Conservation (phyloP, 148 eudicot genomes). For the Cornus controversa region DNA sequence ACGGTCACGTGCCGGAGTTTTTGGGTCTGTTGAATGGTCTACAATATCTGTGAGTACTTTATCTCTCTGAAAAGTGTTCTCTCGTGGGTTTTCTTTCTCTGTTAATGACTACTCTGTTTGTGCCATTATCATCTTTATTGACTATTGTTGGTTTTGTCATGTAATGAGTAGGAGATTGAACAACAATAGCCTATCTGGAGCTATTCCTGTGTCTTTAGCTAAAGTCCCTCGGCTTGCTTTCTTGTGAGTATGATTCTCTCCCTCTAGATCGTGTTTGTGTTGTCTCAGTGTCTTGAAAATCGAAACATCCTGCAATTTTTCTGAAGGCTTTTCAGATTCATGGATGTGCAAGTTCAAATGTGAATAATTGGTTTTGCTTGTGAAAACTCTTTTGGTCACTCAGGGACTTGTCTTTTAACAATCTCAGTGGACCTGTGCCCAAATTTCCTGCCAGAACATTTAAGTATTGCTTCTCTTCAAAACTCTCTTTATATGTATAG, state of each 20-base stretch:
- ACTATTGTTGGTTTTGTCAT: constrained; percentile 34
- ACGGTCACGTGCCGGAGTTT: constrained; percentile 62
- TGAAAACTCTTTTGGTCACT: constrained; percentile 14
- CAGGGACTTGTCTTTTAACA: constrained; percentile 97
- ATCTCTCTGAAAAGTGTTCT: constrained; percentile 9
- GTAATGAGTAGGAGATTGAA: constrained; percentile 75
- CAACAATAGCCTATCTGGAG: constrained; percentile 60
- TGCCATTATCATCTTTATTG: constrained; percentile 21
- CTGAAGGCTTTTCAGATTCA: neutral
- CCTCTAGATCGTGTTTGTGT: constrained; percentile 25
- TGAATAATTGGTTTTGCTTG: constrained; percentile 18
- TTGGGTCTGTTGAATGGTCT: constrained; percentile 57
- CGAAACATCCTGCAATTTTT: neutral
- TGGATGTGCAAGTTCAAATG: neutral
- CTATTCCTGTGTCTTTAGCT: constrained; percentile 44
- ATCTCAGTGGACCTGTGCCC: constrained; percentile 92
- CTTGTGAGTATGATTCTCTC: constrained; percentile 65
- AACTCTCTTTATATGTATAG: constrained; percentile 13
- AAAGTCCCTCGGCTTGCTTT: constrained; percentile 76
- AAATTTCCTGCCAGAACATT: constrained; percentile 76
- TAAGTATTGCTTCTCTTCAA: constrained; percentile 53
- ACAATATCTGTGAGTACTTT: constrained; percentile 58
- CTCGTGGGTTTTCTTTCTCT: constrained; percentile 5
- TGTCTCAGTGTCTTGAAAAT: constrained; percentile 8
- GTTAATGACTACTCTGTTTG: constrained; percentile 12